A percentile compares a stretch with the other conserved stretches of the same genome.
Evolutionary conservation across 169 alveolate species (phyloP).

Genomic region (Plasmodium fragile): DNA sequence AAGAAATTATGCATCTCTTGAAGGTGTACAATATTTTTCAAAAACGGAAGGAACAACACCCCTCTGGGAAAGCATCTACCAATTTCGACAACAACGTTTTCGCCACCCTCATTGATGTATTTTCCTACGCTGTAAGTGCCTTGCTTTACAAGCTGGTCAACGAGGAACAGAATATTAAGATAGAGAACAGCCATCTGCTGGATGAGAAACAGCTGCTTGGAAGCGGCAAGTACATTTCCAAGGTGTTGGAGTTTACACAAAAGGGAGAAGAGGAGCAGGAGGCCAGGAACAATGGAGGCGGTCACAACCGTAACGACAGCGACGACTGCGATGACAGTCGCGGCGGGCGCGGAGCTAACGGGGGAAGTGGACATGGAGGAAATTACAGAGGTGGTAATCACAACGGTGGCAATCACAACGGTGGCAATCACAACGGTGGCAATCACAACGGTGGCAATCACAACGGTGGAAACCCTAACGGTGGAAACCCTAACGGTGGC

Average conservation of each 20-base stretch:
- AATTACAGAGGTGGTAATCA: background rate
- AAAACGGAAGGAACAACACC: constrained; percentile 44
- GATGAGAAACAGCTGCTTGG: constrained; percentile 26
- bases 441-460: background rate
- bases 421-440: background rate
- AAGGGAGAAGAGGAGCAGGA: constrained; percentile 9
- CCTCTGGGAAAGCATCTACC: background rate
- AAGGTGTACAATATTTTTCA: constrained; percentile 43
- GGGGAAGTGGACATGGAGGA: background rate
- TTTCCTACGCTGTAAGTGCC: constrained; percentile 57
- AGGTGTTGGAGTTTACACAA: background rate
- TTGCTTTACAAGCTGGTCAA: constrained; percentile 42
- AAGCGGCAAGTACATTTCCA: constrained; percentile 2
- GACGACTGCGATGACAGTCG: background rate
- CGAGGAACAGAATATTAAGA: constrained; percentile 44
- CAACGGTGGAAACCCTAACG: background rate
- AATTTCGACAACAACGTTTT: constrained; percentile 9
- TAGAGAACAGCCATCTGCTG: constrained; percentile 17
- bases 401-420: background rate
- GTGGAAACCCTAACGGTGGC: background rate
- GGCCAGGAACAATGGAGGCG: background rate
- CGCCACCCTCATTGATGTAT: constrained; percentile 23
- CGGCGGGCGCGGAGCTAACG: background rate
- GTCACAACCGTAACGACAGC: background rate
- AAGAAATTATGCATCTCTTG: constrained; percentile 55